A percentile compares a stretch with the other conserved stretches of the same genome.
Conservation (phyloP, 2,329 filamentous ascomycete genomes). For the Trichophyton rubrum region DNA sequence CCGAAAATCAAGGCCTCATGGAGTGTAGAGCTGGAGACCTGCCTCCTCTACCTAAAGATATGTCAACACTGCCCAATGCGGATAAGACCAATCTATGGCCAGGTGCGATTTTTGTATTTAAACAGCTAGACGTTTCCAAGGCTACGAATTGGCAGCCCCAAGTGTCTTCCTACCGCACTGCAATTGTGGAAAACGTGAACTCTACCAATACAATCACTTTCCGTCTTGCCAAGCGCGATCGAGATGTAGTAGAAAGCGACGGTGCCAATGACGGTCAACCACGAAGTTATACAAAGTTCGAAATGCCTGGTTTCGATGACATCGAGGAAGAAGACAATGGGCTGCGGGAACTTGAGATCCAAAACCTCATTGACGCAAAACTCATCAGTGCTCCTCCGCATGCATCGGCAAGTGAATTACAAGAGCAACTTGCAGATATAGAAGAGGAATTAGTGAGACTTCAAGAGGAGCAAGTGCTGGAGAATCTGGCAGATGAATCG, state of each 20-base stretch:
- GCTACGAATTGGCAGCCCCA: slow-evolving; percentile 36
- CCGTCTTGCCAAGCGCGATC: slow-evolving; percentile 56
- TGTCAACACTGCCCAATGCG: slow-evolving; percentile 47
- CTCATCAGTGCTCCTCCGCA: slow-evolving; percentile 39
- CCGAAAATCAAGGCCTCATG: background rate
- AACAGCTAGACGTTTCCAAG: slow-evolving; percentile 36
- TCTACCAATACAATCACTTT: slow-evolving; percentile 46
- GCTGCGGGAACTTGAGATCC: slow-evolving; percentile 46
- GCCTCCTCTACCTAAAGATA: slow-evolving; percentile 43
- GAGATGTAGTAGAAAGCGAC: slow-evolving; percentile 40
- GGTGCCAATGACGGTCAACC: slow-evolving; percentile 57
- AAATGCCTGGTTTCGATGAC: slow-evolving; percentile 54
- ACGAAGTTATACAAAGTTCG: slow-evolving; percentile 65
- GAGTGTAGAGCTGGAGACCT: slow-evolving; percentile 26
- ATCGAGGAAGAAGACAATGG: slow-evolving; percentile 47
- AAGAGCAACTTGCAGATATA: background rate
- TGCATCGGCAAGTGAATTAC: background rate
- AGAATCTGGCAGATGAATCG: slow-evolving; percentile 15
- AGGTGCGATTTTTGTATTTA: slow-evolving; percentile 35
- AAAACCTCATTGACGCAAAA: slow-evolving; percentile 55
- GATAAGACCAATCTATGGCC: slow-evolving; percentile 22
- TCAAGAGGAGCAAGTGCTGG: background rate
- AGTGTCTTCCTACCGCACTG: slow-evolving; percentile 49
- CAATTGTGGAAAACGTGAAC: slow-evolving; percentile 46
- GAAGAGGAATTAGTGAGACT: slow-evolving; percentile 7